Conservation (phyloP, 2,329 filamentous ascomycete genomes). For the Paramyrothecium roridum region DNA sequence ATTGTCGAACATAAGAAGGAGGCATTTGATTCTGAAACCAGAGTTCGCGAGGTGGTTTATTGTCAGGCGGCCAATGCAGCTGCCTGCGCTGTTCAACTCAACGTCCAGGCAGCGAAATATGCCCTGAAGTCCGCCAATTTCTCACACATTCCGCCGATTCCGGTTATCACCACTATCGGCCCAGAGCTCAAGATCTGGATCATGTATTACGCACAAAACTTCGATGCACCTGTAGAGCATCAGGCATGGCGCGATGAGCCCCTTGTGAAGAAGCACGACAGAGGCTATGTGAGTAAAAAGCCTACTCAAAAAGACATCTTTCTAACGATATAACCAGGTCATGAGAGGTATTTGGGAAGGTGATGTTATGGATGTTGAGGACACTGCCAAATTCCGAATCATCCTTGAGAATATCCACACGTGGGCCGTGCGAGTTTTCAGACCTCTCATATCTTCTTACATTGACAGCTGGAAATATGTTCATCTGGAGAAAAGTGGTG, state of each 20-base stretch:
- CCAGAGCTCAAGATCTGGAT: slow-evolving; percentile 12
- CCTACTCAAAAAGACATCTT: neutral
- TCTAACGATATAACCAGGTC: slow-evolving; percentile 6
- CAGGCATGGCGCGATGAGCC: neutral
- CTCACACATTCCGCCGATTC: slow-evolving; percentile 11
- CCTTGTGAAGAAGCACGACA: neutral
- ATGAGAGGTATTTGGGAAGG: slow-evolving; percentile 16
- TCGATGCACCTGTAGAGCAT: slow-evolving; percentile 2
- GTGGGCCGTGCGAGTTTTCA: slow-evolving; percentile 14
- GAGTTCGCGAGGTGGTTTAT: neutral
- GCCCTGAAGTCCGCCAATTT: slow-evolving; percentile 1
- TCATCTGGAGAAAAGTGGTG: neutral
- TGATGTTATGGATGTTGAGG: slow-evolving; percentile 4
- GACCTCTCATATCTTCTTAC: slow-evolving; percentile 11
- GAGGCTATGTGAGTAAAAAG: slow-evolving; percentile 6
- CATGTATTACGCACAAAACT: slow-evolving; percentile 7
- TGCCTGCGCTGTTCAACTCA: slow-evolving; percentile 11
- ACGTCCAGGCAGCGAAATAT: slow-evolving; percentile 5
- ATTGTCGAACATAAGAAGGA: slow-evolving; percentile 14
- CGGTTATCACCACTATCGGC: slow-evolving; percentile 11
- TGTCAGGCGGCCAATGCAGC: slow-evolving; percentile 12
- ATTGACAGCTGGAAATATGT: slow-evolving; percentile 12
- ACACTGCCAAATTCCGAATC: slow-evolving; percentile 9
- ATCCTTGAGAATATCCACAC: slow-evolving; percentile 17
- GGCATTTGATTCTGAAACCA: too few species aligned